Percentiles rank a stretch among this genome's conserved stretches.
Conservation (phyloP, 345 rosid genomes). For the Anacardium occidentale region DNA sequence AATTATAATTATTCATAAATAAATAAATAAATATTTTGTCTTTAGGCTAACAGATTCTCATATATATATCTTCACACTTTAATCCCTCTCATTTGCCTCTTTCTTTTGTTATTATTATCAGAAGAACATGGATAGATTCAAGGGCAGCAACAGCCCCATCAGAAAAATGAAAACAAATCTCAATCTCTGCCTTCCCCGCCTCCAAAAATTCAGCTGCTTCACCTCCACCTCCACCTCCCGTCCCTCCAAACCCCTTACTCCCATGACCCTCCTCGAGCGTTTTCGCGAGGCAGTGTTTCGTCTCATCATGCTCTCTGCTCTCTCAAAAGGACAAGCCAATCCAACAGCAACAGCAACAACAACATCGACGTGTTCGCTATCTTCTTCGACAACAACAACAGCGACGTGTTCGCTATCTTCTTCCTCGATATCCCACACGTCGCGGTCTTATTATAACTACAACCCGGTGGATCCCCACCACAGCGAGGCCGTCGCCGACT, state of each 20-base stretch:
- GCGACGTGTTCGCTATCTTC: too few relatives aligned
- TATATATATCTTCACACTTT: background rate
- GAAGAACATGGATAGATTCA: slow-evolving; percentile 23
- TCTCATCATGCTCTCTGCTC: slow-evolving; percentile 39
- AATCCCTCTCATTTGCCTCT: background rate
- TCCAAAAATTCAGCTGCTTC: slow-evolving; percentile 17
- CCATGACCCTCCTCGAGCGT: slow-evolving; percentile 49
- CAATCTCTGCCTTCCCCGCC: slow-evolving; percentile 53
- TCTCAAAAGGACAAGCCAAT: slow-evolving; percentile 27
- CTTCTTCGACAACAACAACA: background rate
- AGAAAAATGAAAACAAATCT: slow-evolving; percentile 29
- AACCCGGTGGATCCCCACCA: slow-evolving; percentile 35
- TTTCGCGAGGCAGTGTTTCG: slow-evolving; percentile 60
- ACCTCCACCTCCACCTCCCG: slow-evolving; percentile 17
- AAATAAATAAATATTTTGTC: background rate
- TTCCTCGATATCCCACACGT: background rate
- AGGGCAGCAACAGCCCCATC: slow-evolving; percentile 8
- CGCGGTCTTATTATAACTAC: slow-evolving; percentile 3
- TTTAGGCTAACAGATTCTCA: slow-evolving; percentile 1
- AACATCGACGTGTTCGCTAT: background rate
- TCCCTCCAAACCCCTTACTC: slow-evolving; percentile 29
- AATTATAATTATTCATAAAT: too few relatives aligned
- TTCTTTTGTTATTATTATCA: background rate
- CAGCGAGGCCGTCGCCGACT: slow-evolving; percentile 72
- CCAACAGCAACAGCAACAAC: background rate